Base-by-base conservation (phyloP, 345 rosid genomes). In the Psidium guajava region DNA sequence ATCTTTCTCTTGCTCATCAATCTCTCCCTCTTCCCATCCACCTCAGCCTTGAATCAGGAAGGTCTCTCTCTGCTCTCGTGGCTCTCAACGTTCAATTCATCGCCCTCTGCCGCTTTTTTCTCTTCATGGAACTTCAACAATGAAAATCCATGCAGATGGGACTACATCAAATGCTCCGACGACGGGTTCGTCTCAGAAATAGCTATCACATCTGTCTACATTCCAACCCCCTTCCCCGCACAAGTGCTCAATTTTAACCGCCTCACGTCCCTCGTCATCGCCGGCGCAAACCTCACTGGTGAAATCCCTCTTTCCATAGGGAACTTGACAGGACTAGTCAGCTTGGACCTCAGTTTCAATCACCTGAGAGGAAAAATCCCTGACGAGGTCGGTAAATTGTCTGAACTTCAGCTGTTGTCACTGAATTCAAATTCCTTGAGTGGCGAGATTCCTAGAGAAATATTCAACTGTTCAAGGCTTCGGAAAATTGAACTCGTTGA, bases 51-150 rank as follows among this genome's bases (percentile, higher is more conserved):
- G 91, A 94, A 93, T 87, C 93, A 91, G 81, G 97, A 94, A 92
- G 97, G 95, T n/a, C 89, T 83, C 53, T 90, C 93, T 53, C 91
- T 94, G 5, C 93, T 92, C 84, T 93, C 97, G 87, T 94, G 97
- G 97, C 93, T 94, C 85, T 88, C 95, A 55, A 87, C 92, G 32
- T 91, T 92, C 87, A 88, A 91, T 86, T 90, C 93, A 83, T 90
- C 94, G 18, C 83, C 89, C 18, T 88, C 97, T 6, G 61, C 94
- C 40, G 49, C 87, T 73, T 89, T 90, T 86, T 93, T 93, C 93
- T 87, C 97, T 81, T 91, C 95, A 40, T 94, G 97, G 97, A 88
- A 94, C 87, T 89, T 88, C 49, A 53, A 69, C 86, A 91, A 92
- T 91, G 90, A 81, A 15, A 89, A 87, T 86, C 97, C 97, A 54